Conservation (phyloP, 805 yeast genomes). For the Metschnikowia dekortorum region DNA sequence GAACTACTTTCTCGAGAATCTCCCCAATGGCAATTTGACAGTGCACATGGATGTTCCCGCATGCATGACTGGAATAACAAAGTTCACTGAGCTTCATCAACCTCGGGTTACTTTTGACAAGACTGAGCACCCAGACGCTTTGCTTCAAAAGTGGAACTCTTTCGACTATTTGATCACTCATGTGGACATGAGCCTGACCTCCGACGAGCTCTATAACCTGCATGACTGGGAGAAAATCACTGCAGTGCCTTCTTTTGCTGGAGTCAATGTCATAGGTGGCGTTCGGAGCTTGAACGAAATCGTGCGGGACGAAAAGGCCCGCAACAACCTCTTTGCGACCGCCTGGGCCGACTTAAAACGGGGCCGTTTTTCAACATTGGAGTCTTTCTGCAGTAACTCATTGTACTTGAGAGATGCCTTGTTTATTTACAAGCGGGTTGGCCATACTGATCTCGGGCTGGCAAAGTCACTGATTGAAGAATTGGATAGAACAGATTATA, state of each 20-base stretch:
- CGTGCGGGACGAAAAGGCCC: neutral
- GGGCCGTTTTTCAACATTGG: slow-evolving; percentile 5
- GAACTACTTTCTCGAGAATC: slow-evolving; percentile 37
- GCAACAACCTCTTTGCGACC: neutral
- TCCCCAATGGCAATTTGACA: slow-evolving; percentile 20
- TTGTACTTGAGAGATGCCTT: slow-evolving; percentile 20
- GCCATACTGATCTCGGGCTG: neutral
- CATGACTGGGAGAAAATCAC: slow-evolving; percentile 20
- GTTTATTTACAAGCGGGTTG: slow-evolving; percentile 26
- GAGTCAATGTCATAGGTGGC: slow-evolving; percentile 13
- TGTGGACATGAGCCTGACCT: slow-evolving; percentile 12
- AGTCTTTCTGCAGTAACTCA: neutral
- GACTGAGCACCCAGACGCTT: slow-evolving; percentile 49
- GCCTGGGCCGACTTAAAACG: slow-evolving; percentile 7
- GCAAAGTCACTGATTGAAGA: neutral
- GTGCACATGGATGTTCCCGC: slow-evolving; percentile 77
- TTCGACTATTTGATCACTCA: slow-evolving; percentile 29
- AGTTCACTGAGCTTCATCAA: slow-evolving; percentile 60
- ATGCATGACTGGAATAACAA: slow-evolving; percentile 83
- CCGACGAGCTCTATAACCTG: slow-evolving; percentile 10
- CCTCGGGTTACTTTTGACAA: slow-evolving; percentile 57
- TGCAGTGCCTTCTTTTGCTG: slow-evolving; percentile 19
- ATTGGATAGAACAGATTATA: neutral
- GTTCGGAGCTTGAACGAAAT: slow-evolving; percentile 1
- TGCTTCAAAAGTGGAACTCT: slow-evolving; percentile 31